Conservation (phyloP, 805 yeast genomes). For the Lipomyces oligophaga region DNA sequence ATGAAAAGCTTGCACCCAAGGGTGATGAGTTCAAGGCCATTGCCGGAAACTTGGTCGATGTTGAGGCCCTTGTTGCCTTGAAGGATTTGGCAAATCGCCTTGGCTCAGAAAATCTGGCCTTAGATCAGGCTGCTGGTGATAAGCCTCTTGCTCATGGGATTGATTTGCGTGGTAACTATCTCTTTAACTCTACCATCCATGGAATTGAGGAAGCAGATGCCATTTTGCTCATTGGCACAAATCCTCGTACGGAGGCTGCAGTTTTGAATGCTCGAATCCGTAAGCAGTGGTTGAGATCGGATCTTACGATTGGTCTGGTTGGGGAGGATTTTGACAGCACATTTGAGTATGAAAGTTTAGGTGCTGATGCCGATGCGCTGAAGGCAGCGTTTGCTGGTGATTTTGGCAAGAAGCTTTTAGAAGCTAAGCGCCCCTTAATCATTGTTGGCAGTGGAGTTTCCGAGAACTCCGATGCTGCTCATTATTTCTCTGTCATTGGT, state of each 20-base stretch:
- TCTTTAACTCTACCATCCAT: conserved; percentile 72
- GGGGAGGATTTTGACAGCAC: conserved; percentile 79
- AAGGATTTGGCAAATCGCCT: conserved; percentile 73
- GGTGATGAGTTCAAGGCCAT: conserved; percentile 75
- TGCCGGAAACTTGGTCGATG: conserved; percentile 78
- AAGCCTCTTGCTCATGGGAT: conserved; percentile 61
- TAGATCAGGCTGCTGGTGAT: conserved; percentile 57
- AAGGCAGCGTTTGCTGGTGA: conserved; percentile 59
- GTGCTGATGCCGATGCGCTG: conserved; percentile 56
- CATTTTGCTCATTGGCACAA: conserved; percentile 75
- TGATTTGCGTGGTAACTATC: conserved; percentile 72
- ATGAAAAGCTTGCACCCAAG: conserved; percentile 51
- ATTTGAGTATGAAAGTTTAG: conserved; percentile 60
- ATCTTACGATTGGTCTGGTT: conserved; percentile 61
- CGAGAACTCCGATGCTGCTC: conserved; percentile 60
- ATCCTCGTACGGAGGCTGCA: conserved; percentile 88
- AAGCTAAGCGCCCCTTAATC: conserved; percentile 71
- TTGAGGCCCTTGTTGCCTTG: conserved; percentile 75
- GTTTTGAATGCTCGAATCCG: conserved; percentile 80
- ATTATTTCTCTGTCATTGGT: conserved; percentile 57
- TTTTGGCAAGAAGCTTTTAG: conserved; percentile 61
- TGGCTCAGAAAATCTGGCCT: conserved; percentile 75
- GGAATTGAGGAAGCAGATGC: conserved; percentile 83
- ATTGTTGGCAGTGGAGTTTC: conserved; percentile 77
- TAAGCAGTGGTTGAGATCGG: conserved; percentile 69